Conservation (phyloP, 345 rosid genomes). For the Microthlaspi erraticum region DNA sequence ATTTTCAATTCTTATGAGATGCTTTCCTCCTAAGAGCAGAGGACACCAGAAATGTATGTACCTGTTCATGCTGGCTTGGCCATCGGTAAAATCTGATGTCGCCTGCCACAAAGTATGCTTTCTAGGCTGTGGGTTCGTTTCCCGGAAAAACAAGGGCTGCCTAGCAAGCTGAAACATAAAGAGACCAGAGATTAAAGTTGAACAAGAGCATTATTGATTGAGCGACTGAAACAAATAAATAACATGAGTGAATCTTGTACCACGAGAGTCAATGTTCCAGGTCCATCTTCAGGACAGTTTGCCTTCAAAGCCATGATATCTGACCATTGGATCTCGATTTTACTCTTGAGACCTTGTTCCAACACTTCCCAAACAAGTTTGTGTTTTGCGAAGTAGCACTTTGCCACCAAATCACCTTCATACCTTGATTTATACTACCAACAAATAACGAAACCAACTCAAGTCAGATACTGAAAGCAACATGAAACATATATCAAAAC, state of each 20-base stretch:
- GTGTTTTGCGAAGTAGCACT: conserved; percentile 99
- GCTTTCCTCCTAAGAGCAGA: conserved; percentile 8
- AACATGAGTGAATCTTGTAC: conserved; percentile 48
- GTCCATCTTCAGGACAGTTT: conserved; percentile 79
- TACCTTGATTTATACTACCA: conserved; percentile 87
- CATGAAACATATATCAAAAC: conserved; percentile 20
- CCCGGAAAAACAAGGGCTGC: conserved; percentile 95
- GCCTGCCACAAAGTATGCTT: conserved; percentile 99
- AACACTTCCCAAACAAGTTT: conserved; percentile 99
- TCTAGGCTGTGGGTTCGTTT: conserved; percentile 97
- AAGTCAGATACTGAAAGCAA: conserved; percentile 13
- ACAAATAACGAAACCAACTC: conserved; percentile 16
- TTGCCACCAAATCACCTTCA: conserved; percentile 99
- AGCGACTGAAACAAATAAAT: not conserved
- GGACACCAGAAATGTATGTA: conserved; percentile 39
- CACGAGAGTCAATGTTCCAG: conserved; percentile 86
- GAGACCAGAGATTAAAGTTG: conserved; percentile 17
- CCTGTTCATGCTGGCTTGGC: conserved; percentile 91
- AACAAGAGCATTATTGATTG: conserved; percentile 1
- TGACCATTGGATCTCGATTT: conserved; percentile 98
- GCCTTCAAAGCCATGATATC: conserved; percentile 95
- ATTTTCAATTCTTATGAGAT: conserved; percentile 2
- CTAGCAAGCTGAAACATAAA: conserved; percentile 74
- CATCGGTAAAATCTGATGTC: conserved; percentile 95
- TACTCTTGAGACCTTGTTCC: conserved; percentile 96